Base-by-base conservation (phyloP, 2,329 filamentous ascomycete genomes). In the Penicillium brevicompactum region DNA sequence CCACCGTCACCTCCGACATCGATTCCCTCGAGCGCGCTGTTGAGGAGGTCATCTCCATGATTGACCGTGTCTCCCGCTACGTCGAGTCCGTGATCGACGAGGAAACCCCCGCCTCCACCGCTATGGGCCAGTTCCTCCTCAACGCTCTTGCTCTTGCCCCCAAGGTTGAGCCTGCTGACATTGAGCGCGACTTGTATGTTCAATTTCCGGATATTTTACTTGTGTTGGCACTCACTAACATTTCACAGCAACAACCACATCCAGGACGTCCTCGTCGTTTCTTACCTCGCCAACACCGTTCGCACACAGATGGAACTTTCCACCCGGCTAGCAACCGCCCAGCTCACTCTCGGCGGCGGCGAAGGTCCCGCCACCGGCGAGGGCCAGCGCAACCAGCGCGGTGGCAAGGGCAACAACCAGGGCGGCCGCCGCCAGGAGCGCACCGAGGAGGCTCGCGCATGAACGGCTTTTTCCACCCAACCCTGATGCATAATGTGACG, bases 221-320 rank as follows among this genome's bases (percentile, higher is more conserved):
- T 11, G 8, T 27, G 27, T 34, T 21, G 32, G 14, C 51, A 31
- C n/a, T 53, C 68, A 55, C 71, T 76, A 72, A 74, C 72, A 43
- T 46, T 22, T 46, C 34, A 38, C 71, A 86, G 84, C 86, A 99
- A 99, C 86, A 96, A 96, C 82, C 94, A 99, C 81, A 92, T 99
- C 77, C 94, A 99, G 81, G 94, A 99, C 76, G 92, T 99, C 58
- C 87, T 99, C 64, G 92, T 97, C 76, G 92, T 99, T 68, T 96
- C 92, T 65, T 99, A 99, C 82, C 85, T 99, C 63, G 92, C 94
- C 75, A 99, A 97, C 84, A 97, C 92, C 64, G 96, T 97, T 79
- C 91, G 93, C 76, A 97, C 93, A 66, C 94, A 99, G 82, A 97
- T 99, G 80, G 94, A 97, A 72, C 87, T 99, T 56, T 96, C 92